Percentiles rank a stretch among this genome's conserved stretches.
These are phyloP conservation scores for Rhododendron williamsianum DNA, from an alignment of 148 eudicot species.

Conservation along the genomic window DNA sequence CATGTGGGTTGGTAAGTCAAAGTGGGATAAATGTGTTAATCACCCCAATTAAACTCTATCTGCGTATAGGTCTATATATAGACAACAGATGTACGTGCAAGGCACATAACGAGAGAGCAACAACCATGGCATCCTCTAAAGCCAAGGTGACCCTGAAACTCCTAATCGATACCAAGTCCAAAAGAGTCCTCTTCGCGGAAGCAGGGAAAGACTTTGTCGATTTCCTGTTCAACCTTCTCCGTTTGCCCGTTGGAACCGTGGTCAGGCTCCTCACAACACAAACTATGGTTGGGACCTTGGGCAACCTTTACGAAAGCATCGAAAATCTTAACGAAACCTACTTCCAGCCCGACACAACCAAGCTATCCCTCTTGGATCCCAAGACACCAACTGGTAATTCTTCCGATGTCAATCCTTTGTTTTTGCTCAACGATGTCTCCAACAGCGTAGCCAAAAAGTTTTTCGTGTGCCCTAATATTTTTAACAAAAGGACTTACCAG, in stretches of 20 bases:
- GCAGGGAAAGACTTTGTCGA: constrained; percentile 31
- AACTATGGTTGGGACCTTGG: constrained; percentile 16
- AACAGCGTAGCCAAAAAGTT: no score
- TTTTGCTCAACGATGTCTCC: no score
- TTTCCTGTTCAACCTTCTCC: constrained; percentile 1
- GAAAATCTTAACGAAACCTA: constrained; percentile 11
- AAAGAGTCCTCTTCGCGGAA: constrained; percentile 31
- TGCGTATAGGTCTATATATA: no score
- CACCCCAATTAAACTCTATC: no score
- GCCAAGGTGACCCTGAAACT: constrained; percentile 21
- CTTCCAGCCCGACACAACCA: background rate
- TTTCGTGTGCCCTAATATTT: no score
- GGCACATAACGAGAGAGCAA: background rate
- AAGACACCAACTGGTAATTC: no score
- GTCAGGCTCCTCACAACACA: constrained; percentile 1
- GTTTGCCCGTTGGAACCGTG: background rate
- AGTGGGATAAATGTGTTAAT: no score
- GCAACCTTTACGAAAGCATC: constrained; percentile 8
- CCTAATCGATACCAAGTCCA: constrained; percentile 14
- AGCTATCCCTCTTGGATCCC: no score
- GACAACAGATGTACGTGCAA: no score
- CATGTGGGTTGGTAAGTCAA: no score
- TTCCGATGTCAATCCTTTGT: no score
- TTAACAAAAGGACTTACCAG: no score
- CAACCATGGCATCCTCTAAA: background rate